Conservation (phyloP, 2,329 filamentous ascomycete species). For the Coniella lustricola region DNA sequence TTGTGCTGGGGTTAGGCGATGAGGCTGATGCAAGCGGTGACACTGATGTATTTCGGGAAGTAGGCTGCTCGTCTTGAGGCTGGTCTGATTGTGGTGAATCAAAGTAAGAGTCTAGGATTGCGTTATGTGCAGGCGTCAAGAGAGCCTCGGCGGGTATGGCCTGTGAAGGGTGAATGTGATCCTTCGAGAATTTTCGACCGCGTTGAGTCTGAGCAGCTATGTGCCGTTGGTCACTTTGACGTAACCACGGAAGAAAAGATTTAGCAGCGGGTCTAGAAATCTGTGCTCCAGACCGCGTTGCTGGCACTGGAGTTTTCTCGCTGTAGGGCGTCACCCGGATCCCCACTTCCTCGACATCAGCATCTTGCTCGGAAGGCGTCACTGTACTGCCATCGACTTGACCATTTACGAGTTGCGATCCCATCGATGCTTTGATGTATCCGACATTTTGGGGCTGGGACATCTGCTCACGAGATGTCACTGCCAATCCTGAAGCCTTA, state of each 20-base stretch:
- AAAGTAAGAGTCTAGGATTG: constrained; percentile 13
- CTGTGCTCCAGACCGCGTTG: background rate
- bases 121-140: constrained; percentile 12
- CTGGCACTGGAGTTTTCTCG: background rate
- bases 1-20: background rate
- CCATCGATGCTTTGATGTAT: background rate
- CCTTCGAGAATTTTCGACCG: constrained; percentile 4
- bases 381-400: constrained; percentile 14
- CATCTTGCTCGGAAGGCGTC: constrained; percentile 10
- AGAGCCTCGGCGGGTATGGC: constrained; percentile 9
- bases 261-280: background rate
- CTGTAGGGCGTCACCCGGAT: background rate
- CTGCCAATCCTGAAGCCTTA: constrained; percentile 45
- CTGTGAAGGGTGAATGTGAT: constrained; percentile 13
- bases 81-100: background rate
- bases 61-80: background rate
- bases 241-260: constrained; percentile 11
- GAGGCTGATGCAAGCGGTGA: background rate
- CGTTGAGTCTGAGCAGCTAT: background rate
- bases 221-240: background rate
- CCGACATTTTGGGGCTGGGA: background rate
- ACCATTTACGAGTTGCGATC: no score
- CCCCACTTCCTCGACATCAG: background rate
- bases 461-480: constrained; percentile 45
- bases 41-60: background rate